These are phyloP conservation scores for Myxozyma geophila DNA, from an alignment of 805 yeast species.

Conservation along the genomic window DNA sequence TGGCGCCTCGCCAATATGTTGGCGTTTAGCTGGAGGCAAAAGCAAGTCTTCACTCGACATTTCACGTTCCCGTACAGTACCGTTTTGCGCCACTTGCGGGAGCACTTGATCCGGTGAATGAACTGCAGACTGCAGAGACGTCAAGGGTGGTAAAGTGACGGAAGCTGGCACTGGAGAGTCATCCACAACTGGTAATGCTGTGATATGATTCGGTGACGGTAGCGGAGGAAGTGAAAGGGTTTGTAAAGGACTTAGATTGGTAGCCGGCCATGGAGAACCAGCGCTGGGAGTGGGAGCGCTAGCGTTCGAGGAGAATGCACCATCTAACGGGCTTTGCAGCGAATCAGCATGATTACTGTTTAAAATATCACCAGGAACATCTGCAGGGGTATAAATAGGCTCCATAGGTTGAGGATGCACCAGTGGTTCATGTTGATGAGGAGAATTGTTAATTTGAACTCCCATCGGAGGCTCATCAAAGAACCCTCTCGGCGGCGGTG, in stretches of 20 bases:
- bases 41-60: not conserved
- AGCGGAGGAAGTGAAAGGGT: not conserved
- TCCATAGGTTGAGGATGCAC: not conserved
- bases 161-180: not conserved
- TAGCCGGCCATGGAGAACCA: not conserved
- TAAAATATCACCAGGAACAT: no score
- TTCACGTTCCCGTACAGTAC: slow-evolving; percentile 2
- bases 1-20: not conserved
- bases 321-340: not conserved
- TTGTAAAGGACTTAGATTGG: not conserved
- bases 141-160: not conserved
- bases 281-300: not conserved
- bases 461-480: slow-evolving; percentile 9
- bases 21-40: slow-evolving; percentile 4
- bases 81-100: not conserved
- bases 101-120: not conserved
- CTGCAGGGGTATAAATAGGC: not conserved
- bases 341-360: not conserved
- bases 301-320: not conserved
- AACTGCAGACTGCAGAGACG: not conserved
- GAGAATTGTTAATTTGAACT: not conserved
- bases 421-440: not conserved
- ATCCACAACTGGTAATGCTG: not conserved
- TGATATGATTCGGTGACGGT: not conserved
- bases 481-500: slow-evolving; percentile 10